phyloP scores from a whole-genome alignment of 768 basidiomycete species.

The Leccinum disarticulatum region DNA sequence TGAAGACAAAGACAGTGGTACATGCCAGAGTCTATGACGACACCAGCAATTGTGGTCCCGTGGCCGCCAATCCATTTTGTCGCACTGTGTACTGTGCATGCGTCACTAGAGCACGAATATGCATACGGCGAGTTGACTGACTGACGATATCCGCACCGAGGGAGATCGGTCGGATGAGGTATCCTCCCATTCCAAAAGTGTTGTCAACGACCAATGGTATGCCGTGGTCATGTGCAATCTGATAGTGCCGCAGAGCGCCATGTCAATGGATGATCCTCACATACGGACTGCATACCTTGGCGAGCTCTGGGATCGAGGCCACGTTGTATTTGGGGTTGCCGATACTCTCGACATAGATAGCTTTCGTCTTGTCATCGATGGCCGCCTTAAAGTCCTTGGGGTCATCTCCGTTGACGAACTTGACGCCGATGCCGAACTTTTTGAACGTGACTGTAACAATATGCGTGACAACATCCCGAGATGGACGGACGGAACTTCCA shows the following conservation, averaged over 20 bases:
- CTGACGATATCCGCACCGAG: conserved; percentile 58
- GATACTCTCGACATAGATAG: conserved; percentile 58
- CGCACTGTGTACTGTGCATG: conserved; percentile 46
- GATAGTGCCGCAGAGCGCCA: background rate
- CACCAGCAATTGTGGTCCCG: conserved; percentile 67
- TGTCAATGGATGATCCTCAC: background rate
- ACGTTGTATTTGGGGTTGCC: conserved; percentile 63
- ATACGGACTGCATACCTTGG: conserved; percentile 39
- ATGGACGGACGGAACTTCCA: background rate
- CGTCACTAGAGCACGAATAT: background rate
- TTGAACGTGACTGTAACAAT: conserved; percentile 46
- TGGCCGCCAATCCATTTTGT: conserved; percentile 72
- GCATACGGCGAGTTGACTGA: conserved; percentile 15
- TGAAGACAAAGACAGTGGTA: conserved; percentile 8
- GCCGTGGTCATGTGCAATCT: conserved; percentile 59
- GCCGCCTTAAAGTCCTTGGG: conserved; percentile 48
- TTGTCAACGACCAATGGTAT: conserved; percentile 69
- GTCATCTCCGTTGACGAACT: conserved; percentile 50
- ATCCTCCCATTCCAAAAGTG: conserved; percentile 63
- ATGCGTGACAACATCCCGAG: background rate
- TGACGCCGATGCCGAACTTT: conserved; percentile 53
- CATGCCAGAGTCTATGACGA: conserved; percentile 57
- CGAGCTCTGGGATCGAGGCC: conserved; percentile 53
- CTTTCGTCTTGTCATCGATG: conserved; percentile 63
- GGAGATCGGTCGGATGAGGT: conserved; percentile 52